Percentiles rank a stretch among this genome's conserved stretches.
phyloP scores from a whole-genome alignment of 768 basidiomycete species.

The Pleurotus pulmonarius region DNA sequence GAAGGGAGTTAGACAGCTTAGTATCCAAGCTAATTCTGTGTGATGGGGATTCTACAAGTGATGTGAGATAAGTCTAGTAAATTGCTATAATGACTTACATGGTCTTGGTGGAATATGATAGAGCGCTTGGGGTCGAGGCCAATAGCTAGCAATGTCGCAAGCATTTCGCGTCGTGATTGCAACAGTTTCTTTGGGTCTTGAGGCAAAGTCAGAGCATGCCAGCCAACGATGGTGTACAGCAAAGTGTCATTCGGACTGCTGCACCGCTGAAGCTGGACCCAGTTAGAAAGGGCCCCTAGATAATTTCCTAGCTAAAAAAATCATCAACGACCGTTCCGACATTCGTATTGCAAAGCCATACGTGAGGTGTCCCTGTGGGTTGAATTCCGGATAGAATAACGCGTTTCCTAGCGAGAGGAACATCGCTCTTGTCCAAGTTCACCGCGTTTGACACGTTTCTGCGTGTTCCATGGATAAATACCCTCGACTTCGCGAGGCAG shows the following conservation, averaged over 20 bases:
- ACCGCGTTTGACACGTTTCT: background rate
- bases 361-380: slow-evolving; percentile 89
- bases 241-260: slow-evolving; percentile 57
- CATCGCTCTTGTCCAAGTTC: background rate
- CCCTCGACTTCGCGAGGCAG: slow-evolving; percentile 10
- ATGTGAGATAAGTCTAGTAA: background rate
- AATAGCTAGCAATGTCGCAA: slow-evolving; percentile 80
- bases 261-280: slow-evolving; percentile 75
- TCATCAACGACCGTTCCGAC: background rate
- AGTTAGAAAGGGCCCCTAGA: slow-evolving; percentile 85
- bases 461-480: background rate
- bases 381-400: slow-evolving; percentile 90
- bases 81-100: slow-evolving; percentile 47
- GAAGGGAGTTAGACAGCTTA: slow-evolving; percentile 81
- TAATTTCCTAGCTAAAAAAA: slow-evolving; percentile 81
- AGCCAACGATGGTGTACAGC: slow-evolving; percentile 86
- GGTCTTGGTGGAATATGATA: slow-evolving; percentile 84
- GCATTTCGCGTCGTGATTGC: slow-evolving; percentile 65
- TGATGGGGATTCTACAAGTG: slow-evolving; percentile 70
- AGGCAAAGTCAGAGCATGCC: slow-evolving; percentile 92
- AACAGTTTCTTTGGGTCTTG: slow-evolving; percentile 70
- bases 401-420: background rate
- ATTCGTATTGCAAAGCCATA: slow-evolving; percentile 31
- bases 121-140: slow-evolving; percentile 78
- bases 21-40: slow-evolving; percentile 84